Conservation (phyloP, 257 asterid species). For the Agastache rugosa region DNA sequence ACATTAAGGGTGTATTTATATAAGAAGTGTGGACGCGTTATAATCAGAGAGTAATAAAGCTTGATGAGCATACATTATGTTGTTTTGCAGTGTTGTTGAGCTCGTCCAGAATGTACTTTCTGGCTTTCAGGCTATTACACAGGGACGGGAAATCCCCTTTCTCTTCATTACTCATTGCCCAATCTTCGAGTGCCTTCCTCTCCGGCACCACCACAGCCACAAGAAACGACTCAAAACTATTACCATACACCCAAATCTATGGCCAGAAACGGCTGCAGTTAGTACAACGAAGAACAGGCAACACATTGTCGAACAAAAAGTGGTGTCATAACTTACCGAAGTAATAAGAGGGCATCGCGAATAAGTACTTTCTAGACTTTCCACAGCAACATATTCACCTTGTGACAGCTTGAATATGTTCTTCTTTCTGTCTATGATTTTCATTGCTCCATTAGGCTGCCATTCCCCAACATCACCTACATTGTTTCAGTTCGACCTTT, state of each 20-base stretch:
- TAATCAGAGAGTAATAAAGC: slow-evolving; percentile 10
- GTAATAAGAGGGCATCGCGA: slow-evolving; percentile 80
- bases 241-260: slow-evolving; percentile 92
- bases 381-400: slow-evolving; percentile 96
- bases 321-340: slow-evolving; percentile 49
- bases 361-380: slow-evolving; percentile 75
- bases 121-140: slow-evolving; percentile 60
- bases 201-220: slow-evolving; percentile 95
- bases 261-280: slow-evolving; percentile 10
- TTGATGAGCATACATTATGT: slow-evolving; percentile 53
- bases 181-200: slow-evolving; percentile 72
- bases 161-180: slow-evolving; percentile 70
- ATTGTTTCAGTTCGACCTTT: background rate
- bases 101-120: slow-evolving; percentile 69
- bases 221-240: slow-evolving; percentile 86
- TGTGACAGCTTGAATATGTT: slow-evolving; percentile 95
- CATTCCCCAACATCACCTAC: slow-evolving; percentile 94
- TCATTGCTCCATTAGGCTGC: slow-evolving; percentile 86
- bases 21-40: background rate
- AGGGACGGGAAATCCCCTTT: slow-evolving; percentile 61
- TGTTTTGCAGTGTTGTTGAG: slow-evolving; percentile 75
- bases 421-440: slow-evolving; percentile 89
- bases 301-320: background rate
- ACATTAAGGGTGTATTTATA: background rate
- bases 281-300: background rate